Percentiles rank a stretch among this genome's conserved stretches.
Evolutionary conservation across 495 filamentous ascomycete species (phyloP).

Genomic region (Penicillium taxi): DNA sequence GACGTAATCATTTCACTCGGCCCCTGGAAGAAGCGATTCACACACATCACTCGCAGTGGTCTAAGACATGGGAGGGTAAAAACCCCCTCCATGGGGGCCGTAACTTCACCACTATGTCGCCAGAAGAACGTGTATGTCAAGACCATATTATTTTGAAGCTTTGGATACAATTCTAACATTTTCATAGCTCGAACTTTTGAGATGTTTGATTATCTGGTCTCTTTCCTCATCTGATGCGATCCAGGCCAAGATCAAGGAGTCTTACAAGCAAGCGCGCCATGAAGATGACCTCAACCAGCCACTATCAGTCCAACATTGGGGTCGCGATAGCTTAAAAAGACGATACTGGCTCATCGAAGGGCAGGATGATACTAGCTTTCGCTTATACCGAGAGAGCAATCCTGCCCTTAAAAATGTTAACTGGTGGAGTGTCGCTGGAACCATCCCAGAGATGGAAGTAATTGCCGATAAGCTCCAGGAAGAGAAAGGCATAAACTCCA

Average conservation of each 20-base stretch:
- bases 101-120: slow-evolving; percentile 70
- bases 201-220: slow-evolving; percentile 78
- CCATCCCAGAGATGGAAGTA: slow-evolving; percentile 72
- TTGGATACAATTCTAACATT: slow-evolving; percentile 15
- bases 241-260: slow-evolving; percentile 69
- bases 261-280: slow-evolving; percentile 82
- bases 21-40: slow-evolving; percentile 90
- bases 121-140: slow-evolving; percentile 66
- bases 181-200: slow-evolving; percentile 65
- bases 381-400: slow-evolving; percentile 92
- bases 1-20: slow-evolving; percentile 66
- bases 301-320: slow-evolving; percentile 91
- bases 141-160: not conserved
- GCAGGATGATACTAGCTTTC: slow-evolving; percentile 84
- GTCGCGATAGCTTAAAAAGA: slow-evolving; percentile 80
- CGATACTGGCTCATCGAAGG: slow-evolving; percentile 93
- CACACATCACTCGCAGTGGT: slow-evolving; percentile 82
- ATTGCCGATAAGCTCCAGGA: slow-evolving; percentile 66
- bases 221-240: slow-evolving; percentile 84
- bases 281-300: slow-evolving; percentile 91
- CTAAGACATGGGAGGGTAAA: slow-evolving; percentile 72
- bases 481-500: slow-evolving; percentile 73
- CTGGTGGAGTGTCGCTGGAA: slow-evolving; percentile 90
- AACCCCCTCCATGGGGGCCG: slow-evolving; percentile 74
- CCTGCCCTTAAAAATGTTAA: slow-evolving; percentile 64